Percentiles rank a stretch among this genome's conserved stretches.
Conservation (phyloP, 495 filamentous ascomycete species). For the Penicillium subrubescens region DNA sequence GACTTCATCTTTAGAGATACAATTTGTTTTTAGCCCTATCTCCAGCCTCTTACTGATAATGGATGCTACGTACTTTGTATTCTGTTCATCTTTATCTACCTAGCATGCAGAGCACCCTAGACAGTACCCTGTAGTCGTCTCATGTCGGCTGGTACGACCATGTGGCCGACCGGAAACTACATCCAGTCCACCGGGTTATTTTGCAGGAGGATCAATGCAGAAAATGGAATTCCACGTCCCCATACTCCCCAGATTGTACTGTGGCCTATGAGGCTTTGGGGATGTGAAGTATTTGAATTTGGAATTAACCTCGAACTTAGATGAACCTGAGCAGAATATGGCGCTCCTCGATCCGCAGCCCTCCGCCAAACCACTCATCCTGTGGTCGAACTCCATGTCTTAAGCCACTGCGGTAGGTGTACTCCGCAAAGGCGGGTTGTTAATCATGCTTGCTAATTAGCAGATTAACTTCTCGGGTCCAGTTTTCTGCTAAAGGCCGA, state of each 20-base stretch:
- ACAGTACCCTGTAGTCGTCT: background rate
- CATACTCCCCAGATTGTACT: background rate
- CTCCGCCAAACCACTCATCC: background rate
- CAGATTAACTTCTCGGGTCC: background rate
- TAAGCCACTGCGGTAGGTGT: background rate
- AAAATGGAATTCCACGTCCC: background rate
- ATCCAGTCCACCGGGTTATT: background rate
- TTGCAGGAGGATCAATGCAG: background rate
- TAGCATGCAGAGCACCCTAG: background rate
- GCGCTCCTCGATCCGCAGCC: background rate
- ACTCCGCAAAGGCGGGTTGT: background rate
- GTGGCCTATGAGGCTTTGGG: background rate
- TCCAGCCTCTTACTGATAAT: background rate
- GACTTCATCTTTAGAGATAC: background rate
- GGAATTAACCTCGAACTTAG: background rate
- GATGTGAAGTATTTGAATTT: background rate
- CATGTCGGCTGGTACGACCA: background rate
- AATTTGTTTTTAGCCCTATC: background rate
- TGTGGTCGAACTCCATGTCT: background rate
- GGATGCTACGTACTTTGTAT: background rate
- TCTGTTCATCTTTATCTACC: background rate
- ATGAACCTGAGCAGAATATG: background rate
- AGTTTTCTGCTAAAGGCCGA: background rate
- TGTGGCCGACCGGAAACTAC: conserved; percentile 3
- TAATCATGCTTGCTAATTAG: background rate